Evolutionary conservation across 495 filamentous ascomycete genomes (phyloP), one percentile per base, ranked within the genome.

Genomic region (Aspergillus heteromorphus): DNA sequence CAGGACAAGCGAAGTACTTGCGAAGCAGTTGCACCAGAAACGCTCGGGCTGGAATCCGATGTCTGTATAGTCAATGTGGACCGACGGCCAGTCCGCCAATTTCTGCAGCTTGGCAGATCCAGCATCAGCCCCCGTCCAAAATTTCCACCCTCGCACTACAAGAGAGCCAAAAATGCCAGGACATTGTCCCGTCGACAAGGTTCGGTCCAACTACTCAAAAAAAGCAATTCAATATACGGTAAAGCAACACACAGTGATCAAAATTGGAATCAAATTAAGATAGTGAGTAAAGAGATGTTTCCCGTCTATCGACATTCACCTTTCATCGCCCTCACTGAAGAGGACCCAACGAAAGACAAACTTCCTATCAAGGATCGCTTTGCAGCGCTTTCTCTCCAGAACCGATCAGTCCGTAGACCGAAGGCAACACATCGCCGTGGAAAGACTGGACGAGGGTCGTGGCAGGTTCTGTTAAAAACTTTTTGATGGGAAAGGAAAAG

Each of bases 301-400:
- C 81, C 81, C 79, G 77, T 84, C 80, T n/a, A 81, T 83, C 80
- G 79, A 82, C 81, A 84, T 83, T 78, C 77, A 65, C 70, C 69
- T 64, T 77, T 75, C 81, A 83, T 82, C 80, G 81, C 79, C 79
- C 79, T 80, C 81, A 84, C 61, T 73, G 49, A 83, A 84, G 80
- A 81, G 69, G 79, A 83, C 77, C 62, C 78, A 81, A 77, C 78
- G 79, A 72, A 71, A 73, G 69, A 66, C 62, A 72, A 80, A 83
- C 80, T 84, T 84, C 81, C 81, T 84, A 83, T 83, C 80, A 71
- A 74, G 81, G 81, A 80, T 58, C 58, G 59, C 76, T 71, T 76
- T 71, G 57, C 30, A 34, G 30, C 30, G 7, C n/a, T 34, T 34
- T n/a, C 64, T 83, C 80, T 83, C 71, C 80, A 80, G 79, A 82